phyloP scores from a whole-genome alignment of 768 basidiomycete species.

The Tremella yokohamensis region DNA sequence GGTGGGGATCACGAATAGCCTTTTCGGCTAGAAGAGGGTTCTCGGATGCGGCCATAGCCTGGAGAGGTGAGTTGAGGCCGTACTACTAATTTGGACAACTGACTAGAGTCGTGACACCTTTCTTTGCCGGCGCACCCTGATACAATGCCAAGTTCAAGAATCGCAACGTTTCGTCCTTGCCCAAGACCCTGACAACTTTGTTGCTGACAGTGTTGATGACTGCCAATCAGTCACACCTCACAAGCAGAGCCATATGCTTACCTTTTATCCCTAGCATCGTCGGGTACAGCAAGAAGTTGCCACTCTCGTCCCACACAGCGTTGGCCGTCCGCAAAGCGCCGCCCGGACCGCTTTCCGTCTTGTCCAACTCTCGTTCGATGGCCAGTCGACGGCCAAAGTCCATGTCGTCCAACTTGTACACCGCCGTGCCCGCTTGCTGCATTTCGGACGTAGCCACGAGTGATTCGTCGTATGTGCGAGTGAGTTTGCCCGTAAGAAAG shows the following conservation, averaged over 20 bases:
- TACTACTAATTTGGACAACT: background rate
- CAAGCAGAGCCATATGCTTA: conserved; percentile 48
- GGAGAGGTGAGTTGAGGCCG: background rate
- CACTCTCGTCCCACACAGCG: conserved; percentile 96
- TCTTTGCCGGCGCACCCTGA: conserved; percentile 89
- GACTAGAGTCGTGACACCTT: conserved; percentile 71
- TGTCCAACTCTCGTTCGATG: conserved; percentile 81
- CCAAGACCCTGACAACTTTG: conserved; percentile 77
- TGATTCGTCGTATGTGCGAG: conserved; percentile 91
- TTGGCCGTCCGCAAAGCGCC: conserved; percentile 63
- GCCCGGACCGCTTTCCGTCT: conserved; percentile 57
- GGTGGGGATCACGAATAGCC: conserved; percentile 76
- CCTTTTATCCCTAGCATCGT: conserved; percentile 94
- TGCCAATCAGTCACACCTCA: conserved; percentile 46
- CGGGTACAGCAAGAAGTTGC: conserved; percentile 88
- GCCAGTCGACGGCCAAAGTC: conserved; percentile 97
- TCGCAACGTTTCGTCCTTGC: conserved; percentile 88
- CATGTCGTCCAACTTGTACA: conserved; percentile 94
- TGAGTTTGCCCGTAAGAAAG: conserved; percentile 82
- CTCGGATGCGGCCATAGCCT: conserved; percentile 87
- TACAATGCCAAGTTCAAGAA: conserved; percentile 85
- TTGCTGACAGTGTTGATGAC: conserved; percentile 95
- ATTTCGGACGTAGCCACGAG: conserved; percentile 90
- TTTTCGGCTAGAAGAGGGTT: conserved; percentile 91
- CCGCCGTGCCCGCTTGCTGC: conserved; percentile 95